Conservation (phyloP, 805 yeast species). For the Kregervanrija delftensis region DNA sequence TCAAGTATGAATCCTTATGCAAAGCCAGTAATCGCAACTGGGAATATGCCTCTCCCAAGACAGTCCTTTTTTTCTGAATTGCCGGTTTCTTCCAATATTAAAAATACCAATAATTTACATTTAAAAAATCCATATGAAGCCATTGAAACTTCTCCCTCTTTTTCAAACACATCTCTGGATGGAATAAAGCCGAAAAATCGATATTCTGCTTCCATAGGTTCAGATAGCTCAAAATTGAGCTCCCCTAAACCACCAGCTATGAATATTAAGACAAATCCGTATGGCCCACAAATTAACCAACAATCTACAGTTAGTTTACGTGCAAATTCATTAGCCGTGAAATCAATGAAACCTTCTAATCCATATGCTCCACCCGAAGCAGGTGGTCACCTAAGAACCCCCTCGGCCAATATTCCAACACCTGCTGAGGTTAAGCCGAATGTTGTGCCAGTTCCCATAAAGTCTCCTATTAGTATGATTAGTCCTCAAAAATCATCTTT, state of each 20-base stretch:
- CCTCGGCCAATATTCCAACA: conserved; percentile 14
- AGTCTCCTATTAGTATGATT: conserved; percentile 11
- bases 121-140: conserved; percentile 21
- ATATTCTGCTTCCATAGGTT: too few relatives aligned
- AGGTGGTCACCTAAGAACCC: conserved; percentile 25
- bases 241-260: conserved; percentile 25
- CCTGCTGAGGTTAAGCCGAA: conserved; percentile 20
- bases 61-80: conserved; percentile 45
- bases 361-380: conserved; percentile 28
- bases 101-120: conserved; percentile 8
- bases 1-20: neutral
- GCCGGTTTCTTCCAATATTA: conserved; percentile 29
- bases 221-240: conserved; percentile 16
- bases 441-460: conserved; percentile 24
- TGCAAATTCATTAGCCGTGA: conserved; percentile 1
- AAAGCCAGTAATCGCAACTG: neutral
- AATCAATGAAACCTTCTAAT: conserved; percentile 14
- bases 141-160: conserved; percentile 5
- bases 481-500: neutral
- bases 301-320: conserved; percentile 2
- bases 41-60: neutral
- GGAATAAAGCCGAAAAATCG: too few relatives aligned
- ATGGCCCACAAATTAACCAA: neutral
- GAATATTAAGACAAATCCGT: neutral
- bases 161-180: neutral